phyloP scores from a whole-genome alignment of 805 yeast species.

The Saturnispora zaruensis region DNA sequence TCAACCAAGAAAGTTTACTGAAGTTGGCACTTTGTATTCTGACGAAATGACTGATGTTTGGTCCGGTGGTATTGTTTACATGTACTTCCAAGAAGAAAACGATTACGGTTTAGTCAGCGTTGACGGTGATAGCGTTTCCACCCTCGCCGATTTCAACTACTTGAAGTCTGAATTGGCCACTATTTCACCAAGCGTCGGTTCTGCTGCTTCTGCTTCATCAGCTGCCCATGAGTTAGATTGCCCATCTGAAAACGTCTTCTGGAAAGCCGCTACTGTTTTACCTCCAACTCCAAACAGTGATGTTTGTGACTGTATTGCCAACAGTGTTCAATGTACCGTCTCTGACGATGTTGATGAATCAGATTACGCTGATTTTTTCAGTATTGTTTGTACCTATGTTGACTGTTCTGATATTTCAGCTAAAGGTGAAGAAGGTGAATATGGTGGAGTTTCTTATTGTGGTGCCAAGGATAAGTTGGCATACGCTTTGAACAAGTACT shows the following conservation, averaged over 20 bases:
- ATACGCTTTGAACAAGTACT: constrained; percentile 58
- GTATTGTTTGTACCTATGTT: constrained; percentile 45
- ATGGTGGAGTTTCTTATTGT: constrained; percentile 73
- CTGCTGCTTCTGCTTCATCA: constrained; percentile 29
- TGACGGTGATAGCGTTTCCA: constrained; percentile 38
- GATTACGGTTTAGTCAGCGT: constrained; percentile 71
- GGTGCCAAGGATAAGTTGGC: constrained; percentile 60
- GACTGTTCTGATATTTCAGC: constrained; percentile 55
- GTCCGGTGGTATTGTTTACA: constrained; percentile 92
- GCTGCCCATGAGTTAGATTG: constrained; percentile 33
- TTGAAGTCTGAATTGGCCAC: constrained; percentile 45
- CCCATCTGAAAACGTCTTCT: constrained; percentile 43
- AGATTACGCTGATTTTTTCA: constrained; percentile 55
- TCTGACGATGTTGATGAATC: constrained; percentile 37
- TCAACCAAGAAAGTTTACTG: constrained; percentile 69
- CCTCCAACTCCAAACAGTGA: constrained; percentile 72
- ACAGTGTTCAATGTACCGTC: constrained; percentile 53
- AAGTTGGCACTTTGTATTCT: constrained; percentile 59
- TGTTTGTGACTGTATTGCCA: constrained; percentile 54
- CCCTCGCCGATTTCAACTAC: constrained; percentile 53
- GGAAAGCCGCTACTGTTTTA: constrained; percentile 59
- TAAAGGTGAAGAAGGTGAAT: constrained; percentile 55
- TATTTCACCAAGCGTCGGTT: constrained; percentile 43
- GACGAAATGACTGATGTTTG: constrained; percentile 77
- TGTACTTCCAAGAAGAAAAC: constrained; percentile 81